Percentiles rank a stretch among this genome's conserved stretches.
phyloP scores from a whole-genome alignment of 192 early-diverging fungal species.

The Coemansia sp. region DNA sequence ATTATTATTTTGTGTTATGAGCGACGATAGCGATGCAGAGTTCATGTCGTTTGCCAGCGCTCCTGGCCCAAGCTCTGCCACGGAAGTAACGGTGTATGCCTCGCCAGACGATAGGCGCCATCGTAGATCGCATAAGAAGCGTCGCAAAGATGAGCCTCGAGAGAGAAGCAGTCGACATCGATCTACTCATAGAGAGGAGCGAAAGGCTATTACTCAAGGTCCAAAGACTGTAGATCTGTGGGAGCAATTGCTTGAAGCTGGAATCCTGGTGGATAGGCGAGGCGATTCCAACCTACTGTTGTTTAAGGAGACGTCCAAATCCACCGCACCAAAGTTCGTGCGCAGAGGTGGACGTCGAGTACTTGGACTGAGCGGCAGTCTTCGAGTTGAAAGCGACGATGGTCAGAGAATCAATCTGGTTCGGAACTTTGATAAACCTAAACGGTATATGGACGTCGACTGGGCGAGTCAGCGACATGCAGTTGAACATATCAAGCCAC shows the following conservation, averaged over 20 bases:
- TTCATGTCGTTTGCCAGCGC: constrained; percentile 38
- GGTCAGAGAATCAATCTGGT: constrained; percentile 20
- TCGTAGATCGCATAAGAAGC: not conserved
- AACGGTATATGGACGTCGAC: constrained; percentile 25
- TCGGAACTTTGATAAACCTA: not conserved
- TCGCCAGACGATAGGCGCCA: not conserved
- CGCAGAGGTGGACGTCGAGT: constrained; percentile 17
- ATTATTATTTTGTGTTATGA: not conserved
- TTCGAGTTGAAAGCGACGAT: not conserved
- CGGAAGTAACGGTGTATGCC: not conserved
- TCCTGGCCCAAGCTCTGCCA: not conserved
- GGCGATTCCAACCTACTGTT: constrained; percentile 20
- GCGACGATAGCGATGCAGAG: constrained; percentile 29
- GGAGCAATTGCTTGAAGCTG: constrained; percentile 9
- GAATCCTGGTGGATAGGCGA: constrained; percentile 18
- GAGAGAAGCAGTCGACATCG: not conserved
- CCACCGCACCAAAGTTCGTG: constrained; percentile 27
- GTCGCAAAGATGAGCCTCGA: constrained; percentile 8
- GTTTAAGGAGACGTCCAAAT: constrained; percentile 18
- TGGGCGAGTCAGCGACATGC: constrained; percentile 9
- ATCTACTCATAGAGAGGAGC: constrained; percentile 3
- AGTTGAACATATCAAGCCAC: constrained; percentile 6
- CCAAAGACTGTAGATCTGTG: not conserved
- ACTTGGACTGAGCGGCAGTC: constrained; percentile 7
- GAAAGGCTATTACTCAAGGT: not conserved